phyloP scores from a whole-genome alignment of 805 yeast genomes.

The Starmerella sp. region DNA sequence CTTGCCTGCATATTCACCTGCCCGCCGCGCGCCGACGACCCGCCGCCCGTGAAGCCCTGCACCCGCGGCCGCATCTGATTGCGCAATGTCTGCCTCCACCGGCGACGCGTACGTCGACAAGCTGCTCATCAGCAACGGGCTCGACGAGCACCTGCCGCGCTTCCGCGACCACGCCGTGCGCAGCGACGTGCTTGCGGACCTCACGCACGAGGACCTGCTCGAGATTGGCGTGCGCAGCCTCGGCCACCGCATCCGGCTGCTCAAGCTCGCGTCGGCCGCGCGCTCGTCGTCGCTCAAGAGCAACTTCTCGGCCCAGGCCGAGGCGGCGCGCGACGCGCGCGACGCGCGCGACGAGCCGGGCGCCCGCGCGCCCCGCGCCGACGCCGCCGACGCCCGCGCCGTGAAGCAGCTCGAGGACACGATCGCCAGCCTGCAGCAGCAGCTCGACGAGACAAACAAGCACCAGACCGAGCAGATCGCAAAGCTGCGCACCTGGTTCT shows the following conservation, averaged over 20 bases:
- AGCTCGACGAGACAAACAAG: conserved; percentile 28
- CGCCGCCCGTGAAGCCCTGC: neutral
- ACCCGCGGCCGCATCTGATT: neutral
- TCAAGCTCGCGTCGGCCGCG: conserved; percentile 38
- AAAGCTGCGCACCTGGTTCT: conserved; percentile 50
- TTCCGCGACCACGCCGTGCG: conserved; percentile 53
- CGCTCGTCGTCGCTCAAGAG: neutral
- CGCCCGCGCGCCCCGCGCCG: neutral
- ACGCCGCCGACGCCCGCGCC: neutral
- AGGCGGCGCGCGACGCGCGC: neutral
- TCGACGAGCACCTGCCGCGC: conserved; percentile 17
- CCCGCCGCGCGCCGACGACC: too few relatives aligned
- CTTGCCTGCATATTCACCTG: too few relatives aligned
- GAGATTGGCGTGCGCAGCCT: conserved; percentile 56
- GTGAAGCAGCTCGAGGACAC: neutral
- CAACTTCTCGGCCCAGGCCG: neutral
- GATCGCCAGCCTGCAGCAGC: conserved; percentile 12
- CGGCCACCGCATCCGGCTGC: conserved; percentile 47
- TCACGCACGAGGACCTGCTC: conserved; percentile 56
- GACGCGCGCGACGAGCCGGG: too few relatives aligned
- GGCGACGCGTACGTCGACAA: conserved; percentile 1
- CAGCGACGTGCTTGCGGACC: conserved; percentile 59
- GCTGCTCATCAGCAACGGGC: conserved; percentile 5
- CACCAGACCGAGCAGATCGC: conserved; percentile 43
- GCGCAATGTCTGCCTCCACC: neutral